Percentiles rank a stretch among this genome's conserved stretches.
Evolutionary conservation across 106 monocot species (phyloP).

Genomic region (Chionographis japonica): DNA sequence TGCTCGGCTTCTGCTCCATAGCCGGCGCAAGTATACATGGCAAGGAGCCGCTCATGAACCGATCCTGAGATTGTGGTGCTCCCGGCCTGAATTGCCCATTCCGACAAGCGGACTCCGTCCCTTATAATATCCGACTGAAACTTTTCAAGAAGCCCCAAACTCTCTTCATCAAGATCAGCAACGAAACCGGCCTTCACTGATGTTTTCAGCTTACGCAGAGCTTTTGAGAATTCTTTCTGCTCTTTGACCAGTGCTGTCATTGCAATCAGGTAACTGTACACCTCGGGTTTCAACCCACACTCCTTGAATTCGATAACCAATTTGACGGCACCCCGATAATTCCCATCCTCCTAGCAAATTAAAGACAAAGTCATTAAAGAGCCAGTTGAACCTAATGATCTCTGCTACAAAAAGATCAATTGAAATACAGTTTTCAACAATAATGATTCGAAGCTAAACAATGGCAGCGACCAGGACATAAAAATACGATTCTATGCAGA

Average conservation of each 20-base stretch:
- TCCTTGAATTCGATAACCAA: conserved; percentile 80
- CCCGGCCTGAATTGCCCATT: conserved; percentile 75
- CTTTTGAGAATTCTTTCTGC: conserved; percentile 91
- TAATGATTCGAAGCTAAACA: neutral
- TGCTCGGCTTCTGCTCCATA: conserved; percentile 70
- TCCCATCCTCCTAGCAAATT: conserved; percentile 61
- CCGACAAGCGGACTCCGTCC: conserved; percentile 42
- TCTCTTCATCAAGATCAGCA: conserved; percentile 42
- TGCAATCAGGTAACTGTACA: conserved; percentile 81
- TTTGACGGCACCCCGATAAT: conserved; percentile 67
- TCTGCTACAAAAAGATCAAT: no score
- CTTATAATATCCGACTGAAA: conserved; percentile 67
- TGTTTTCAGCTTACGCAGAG: conserved; percentile 50
- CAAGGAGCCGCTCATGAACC: conserved; percentile 83
- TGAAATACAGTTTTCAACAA: neutral
- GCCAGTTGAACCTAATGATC: neutral
- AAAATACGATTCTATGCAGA: no score
- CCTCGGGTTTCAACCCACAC: conserved; percentile 62
- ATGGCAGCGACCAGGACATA: neutral
- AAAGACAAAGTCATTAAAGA: neutral
- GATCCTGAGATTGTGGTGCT: conserved; percentile 28
- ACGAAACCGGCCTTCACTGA: conserved; percentile 39
- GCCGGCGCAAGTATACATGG: conserved; percentile 82
- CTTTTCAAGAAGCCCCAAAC: conserved; percentile 24
- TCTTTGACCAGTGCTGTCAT: conserved; percentile 95